Conservation (phyloP, 139 green algal species). For the Desmodesmus armatus region DNA sequence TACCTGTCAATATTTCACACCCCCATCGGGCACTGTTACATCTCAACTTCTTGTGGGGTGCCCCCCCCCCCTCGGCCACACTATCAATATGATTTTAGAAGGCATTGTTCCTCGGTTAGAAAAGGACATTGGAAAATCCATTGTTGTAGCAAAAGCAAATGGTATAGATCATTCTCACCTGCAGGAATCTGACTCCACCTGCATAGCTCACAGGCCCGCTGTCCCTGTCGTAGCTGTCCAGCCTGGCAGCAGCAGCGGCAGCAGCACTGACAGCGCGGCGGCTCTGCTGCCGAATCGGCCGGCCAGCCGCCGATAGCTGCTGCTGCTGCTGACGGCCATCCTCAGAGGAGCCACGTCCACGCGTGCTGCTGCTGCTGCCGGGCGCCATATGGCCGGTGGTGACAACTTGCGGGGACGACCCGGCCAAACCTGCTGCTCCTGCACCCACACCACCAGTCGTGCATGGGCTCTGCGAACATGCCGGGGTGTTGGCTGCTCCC, state of each 20-base stretch:
- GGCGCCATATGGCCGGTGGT: background rate
- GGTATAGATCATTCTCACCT: too few species aligned
- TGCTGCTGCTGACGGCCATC: background rate
- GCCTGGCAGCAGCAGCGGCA: constrained; percentile 2
- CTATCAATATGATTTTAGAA: too few species aligned
- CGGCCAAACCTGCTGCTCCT: background rate
- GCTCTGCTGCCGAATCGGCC: constrained; percentile 19
- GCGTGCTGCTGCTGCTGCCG: background rate
- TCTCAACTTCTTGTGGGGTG: too few species aligned
- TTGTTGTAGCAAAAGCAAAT: too few species aligned
- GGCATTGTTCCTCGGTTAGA: too few species aligned
- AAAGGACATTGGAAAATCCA: too few species aligned
- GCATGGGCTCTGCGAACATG: too few species aligned
- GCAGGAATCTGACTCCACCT: constrained; percentile 7
- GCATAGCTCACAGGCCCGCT: background rate
- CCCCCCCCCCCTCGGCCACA: too few species aligned
- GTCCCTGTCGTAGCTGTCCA: background rate
- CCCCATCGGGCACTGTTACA: too few species aligned
- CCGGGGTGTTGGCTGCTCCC: too few species aligned
- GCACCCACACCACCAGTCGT: background rate
- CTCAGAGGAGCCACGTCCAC: background rate
- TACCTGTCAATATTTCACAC: too few species aligned
- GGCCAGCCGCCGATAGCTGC: background rate
- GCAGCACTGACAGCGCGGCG: background rate
- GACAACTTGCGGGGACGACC: background rate